Percentiles rank a stretch among this genome's conserved stretches.
Evolutionary conservation across 2,329 filamentous ascomycete genomes (phyloP).

Genomic region (Colletotrichum viniferum): DNA sequence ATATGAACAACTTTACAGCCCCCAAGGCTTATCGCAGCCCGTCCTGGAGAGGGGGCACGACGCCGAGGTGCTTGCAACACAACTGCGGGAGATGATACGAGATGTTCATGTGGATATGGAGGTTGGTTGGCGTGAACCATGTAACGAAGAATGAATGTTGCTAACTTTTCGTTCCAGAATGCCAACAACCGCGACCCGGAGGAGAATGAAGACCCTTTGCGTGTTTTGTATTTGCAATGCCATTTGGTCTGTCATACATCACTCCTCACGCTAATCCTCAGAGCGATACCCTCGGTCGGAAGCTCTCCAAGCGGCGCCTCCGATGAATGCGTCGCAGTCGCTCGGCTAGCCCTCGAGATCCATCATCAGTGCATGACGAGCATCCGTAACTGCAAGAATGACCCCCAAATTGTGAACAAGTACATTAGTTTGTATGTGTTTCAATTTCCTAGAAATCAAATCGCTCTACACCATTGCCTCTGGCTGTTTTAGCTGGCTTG

Average conservation of each 20-base stretch:
- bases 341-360: constrained; percentile 36
- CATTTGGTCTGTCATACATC: constrained; percentile 39
- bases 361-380: constrained; percentile 36
- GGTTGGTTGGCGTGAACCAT: not conserved
- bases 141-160: not conserved
- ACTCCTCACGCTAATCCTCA: constrained; percentile 35
- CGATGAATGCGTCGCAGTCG: constrained; percentile 33
- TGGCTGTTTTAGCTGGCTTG: not conserved
- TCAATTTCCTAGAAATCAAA: not conserved
- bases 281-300: constrained; percentile 23
- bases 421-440: constrained; percentile 39
- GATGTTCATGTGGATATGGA: not conserved
- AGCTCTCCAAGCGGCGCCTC: constrained; percentile 21
- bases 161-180: not conserved
- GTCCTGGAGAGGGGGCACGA: not conserved
- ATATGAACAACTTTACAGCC: constrained; percentile 38
- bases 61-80: not conserved
- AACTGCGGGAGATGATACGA: not conserved
- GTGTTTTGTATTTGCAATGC: constrained; percentile 32
- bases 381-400: constrained; percentile 26
- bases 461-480: not conserved
- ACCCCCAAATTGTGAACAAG: constrained; percentile 32
- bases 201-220: constrained; percentile 26
- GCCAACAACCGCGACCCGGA: not conserved
- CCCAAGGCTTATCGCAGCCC: not conserved